phyloP scores from a whole-genome alignment of 208 protist species.

The Leishmania guyanensis region DNA sequence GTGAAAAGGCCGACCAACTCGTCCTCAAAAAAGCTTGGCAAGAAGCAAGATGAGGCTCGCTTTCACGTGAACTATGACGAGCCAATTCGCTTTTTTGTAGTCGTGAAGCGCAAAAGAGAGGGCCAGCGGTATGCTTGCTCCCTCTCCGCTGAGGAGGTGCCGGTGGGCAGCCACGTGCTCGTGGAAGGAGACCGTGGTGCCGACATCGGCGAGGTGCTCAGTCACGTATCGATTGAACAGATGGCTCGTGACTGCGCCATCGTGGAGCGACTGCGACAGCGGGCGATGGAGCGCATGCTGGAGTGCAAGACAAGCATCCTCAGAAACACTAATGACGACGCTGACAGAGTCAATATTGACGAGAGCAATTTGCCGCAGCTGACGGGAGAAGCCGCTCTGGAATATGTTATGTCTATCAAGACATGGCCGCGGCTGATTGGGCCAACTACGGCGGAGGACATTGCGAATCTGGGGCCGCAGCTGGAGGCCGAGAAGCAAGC shows the following conservation, averaged over 20 bases:
- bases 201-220: conserved; percentile 53
- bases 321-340: neutral
- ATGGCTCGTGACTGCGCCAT: conserved; percentile 45
- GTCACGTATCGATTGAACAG: conserved; percentile 34
- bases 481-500: conserved; percentile 33
- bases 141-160: conserved; percentile 14
- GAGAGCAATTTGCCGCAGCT: conserved; percentile 17
- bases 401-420: conserved; percentile 26
- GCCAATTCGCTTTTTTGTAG: conserved; percentile 44
- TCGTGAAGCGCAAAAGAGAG: conserved; percentile 66
- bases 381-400: conserved; percentile 23
- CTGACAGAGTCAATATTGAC: neutral
- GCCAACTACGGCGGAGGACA: conserved; percentile 30
- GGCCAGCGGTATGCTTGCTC: conserved; percentile 51
- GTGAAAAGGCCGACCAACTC: neutral
- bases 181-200: conserved; percentile 75
- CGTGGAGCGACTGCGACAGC: conserved; percentile 32
- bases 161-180: conserved; percentile 48
- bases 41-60: conserved; percentile 13
- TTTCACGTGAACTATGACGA: conserved; percentile 37
- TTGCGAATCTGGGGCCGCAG: conserved; percentile 24
- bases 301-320: conserved; percentile 6
- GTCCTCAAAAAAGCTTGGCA: neutral
- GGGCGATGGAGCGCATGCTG: conserved; percentile 18
- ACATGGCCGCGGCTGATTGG: conserved; percentile 54